Conservation (phyloP, 2,329 filamentous ascomycete species). For the Pseudopyricularia cyperi region DNA sequence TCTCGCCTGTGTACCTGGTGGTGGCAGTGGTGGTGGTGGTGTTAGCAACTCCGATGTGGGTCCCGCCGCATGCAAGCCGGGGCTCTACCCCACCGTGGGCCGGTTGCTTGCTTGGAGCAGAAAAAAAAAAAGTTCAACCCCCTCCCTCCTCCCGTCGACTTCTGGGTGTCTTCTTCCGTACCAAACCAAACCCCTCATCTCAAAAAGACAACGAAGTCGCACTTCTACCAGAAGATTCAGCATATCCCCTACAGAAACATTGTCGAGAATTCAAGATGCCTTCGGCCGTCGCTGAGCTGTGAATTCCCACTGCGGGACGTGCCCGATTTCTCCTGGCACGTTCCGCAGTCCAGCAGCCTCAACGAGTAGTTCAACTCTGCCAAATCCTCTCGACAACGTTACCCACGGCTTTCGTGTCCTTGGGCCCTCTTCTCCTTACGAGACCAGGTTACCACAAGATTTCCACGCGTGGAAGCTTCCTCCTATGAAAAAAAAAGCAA, state of each 20-base stretch:
- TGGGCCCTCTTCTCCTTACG: constrained; percentile 11
- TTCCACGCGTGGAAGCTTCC: constrained; percentile 12
- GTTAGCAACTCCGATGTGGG: not conserved
- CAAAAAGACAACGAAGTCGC: constrained; percentile 55
- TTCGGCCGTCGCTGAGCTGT: constrained; percentile 80
- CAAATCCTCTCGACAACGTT: constrained; percentile 55
- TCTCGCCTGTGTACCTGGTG: too few relatives aligned
- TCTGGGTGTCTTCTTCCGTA: constrained; percentile 19
- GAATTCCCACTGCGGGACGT: constrained; percentile 72
- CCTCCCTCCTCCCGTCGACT: constrained; percentile 16
- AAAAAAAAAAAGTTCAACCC: constrained; percentile 7
- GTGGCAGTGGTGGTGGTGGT: too few relatives aligned
- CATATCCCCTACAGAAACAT: constrained; percentile 36
- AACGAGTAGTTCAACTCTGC: constrained; percentile 55
- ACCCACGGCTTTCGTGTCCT: constrained; percentile 39
- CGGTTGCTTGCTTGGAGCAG: not conserved
- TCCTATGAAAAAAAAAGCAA: constrained; percentile 19
- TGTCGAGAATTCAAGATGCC: constrained; percentile 57
- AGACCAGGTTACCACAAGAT: constrained; percentile 3
- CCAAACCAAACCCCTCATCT: constrained; percentile 18
- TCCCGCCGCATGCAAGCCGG: not conserved
- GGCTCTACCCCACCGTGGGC: not conserved
- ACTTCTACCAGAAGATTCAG: constrained; percentile 21
- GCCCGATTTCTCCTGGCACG: constrained; percentile 36
- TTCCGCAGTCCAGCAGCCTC: constrained; percentile 78